phyloP scores from a whole-genome alignment of 1,284 basidiomycete genomes.

The Rhodotorula sp. region DNA sequence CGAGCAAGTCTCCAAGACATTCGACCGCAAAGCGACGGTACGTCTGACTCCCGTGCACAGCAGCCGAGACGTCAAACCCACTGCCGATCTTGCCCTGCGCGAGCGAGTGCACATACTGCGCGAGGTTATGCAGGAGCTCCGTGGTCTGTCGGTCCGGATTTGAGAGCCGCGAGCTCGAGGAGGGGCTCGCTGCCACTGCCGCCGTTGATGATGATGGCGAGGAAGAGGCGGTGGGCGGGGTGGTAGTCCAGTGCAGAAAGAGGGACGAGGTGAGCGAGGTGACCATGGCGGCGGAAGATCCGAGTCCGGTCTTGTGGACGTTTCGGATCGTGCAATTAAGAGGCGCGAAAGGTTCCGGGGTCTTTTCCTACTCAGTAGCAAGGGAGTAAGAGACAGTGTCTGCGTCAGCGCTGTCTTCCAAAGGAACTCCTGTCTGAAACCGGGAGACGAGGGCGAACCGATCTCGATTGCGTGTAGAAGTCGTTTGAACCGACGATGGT shows the following conservation, averaged over 20 bases:
- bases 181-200: too few relatives aligned
- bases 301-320: conserved; percentile 97
- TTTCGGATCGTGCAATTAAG: conserved; percentile 68
- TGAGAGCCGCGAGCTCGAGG: neutral
- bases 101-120: conserved; percentile 92
- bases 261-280: conserved; percentile 88
- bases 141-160: conserved; percentile 53
- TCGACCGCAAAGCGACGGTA: conserved; percentile 83
- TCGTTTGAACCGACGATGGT: conserved; percentile 91
- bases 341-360: conserved; percentile 63
- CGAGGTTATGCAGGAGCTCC: conserved; percentile 79
- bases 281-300: conserved; percentile 93
- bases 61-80: conserved; percentile 93
- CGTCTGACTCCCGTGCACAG: conserved; percentile 90
- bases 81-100: conserved; percentile 98
- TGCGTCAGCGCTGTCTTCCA: too few relatives aligned
- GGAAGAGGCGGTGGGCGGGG: conserved; percentile 52
- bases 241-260: conserved; percentile 65
- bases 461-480: conserved; percentile 83
- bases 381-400: conserved; percentile 51
- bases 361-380: conserved; percentile 55
- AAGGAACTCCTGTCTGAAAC: too few relatives aligned
- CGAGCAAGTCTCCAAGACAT: conserved; percentile 40
- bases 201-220: neutral
- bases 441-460: too few relatives aligned